Evolutionary conservation across 2,329 filamentous ascomycete species (phyloP), one percentile per base, ranked within the genome.

Genomic region (Botryotinia calthae): DNA sequence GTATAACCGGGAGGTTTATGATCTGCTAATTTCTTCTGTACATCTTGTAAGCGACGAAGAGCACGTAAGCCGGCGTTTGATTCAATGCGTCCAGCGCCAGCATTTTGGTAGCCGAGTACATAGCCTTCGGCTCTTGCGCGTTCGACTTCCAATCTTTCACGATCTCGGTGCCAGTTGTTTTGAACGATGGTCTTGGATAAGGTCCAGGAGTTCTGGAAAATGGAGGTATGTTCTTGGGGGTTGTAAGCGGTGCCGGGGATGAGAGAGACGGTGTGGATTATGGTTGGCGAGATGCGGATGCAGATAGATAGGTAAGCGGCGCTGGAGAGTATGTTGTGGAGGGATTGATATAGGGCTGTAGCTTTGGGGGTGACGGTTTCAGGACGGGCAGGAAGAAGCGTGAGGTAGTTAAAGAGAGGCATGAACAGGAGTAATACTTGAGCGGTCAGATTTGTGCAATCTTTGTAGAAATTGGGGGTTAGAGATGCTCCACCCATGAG

Each of bases 401-500:
- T 75, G 37, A 79, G 74, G 72, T 76, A 78, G 44, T 70, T 61
- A 1, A 75, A 73, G 0, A 80, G 73, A 20, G 79, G 79, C 16
- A 74, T 37, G 4, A 80, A 69, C 16, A 80, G 70, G 14, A 84
- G 78, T 14, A 84, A 82, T 74, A 87, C 83, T 76, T 86, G 85
- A 64, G 86, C 86, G 59, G 85, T 85, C 46, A 87, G 82, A 73
- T 84, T 85, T 72, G 86, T 83, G 1, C 85, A 84, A 69, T 85
- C 84, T 12, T 82, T 81, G 68, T 84, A 82, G 74, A 86, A 80
- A 56, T 75, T 44, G 1, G 72, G 42, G 1, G 79, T 77, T 61
- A 77, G 69, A 16, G 76, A 56, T 14, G 68, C 37, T 25, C 28
- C 22, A 3, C 72, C 70, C 16, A 80, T 48, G 44, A 80, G 72